Conservation (phyloP, 345 rosid species). For the Nasturtium officinale region DNA sequence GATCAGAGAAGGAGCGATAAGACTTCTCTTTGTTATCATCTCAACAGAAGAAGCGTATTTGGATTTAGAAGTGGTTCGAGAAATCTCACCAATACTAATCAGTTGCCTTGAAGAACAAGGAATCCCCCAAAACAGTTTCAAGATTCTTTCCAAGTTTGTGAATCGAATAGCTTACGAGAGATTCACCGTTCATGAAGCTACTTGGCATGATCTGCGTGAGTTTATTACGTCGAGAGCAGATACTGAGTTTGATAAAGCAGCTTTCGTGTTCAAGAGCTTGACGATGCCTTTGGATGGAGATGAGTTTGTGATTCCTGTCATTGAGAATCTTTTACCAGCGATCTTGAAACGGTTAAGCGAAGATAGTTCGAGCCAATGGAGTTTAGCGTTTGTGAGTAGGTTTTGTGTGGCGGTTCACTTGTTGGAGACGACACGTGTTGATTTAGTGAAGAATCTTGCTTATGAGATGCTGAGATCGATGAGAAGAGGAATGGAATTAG, state of each 20-base stretch:
- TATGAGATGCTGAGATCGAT: constrained; percentile 10
- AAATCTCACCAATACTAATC: background rate
- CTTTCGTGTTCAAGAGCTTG: constrained; percentile 2
- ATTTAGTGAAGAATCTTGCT: background rate
- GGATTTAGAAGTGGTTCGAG: background rate
- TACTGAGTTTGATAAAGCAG: background rate
- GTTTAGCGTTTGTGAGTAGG: background rate
- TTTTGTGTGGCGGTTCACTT: background rate
- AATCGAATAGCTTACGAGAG: background rate
- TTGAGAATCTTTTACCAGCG: background rate
- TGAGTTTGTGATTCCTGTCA: background rate
- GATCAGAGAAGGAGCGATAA: constrained; percentile 4
- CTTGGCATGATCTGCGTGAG: background rate
- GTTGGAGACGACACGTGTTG: constrained; percentile 14
- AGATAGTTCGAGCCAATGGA: background rate
- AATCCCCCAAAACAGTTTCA: background rate
- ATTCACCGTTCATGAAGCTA: background rate
- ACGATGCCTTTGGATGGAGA: background rate
- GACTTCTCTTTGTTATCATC: background rate
- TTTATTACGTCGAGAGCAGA: constrained; percentile 4
- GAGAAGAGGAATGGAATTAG: background rate
- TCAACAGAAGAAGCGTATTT: background rate
- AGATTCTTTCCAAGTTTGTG: background rate
- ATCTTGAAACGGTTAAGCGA: constrained; percentile 3
- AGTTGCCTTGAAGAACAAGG: constrained; percentile 16